Base-by-base conservation (phyloP, 1,139 yeast species). In the Nakaseomyces bracarensis region DNA sequence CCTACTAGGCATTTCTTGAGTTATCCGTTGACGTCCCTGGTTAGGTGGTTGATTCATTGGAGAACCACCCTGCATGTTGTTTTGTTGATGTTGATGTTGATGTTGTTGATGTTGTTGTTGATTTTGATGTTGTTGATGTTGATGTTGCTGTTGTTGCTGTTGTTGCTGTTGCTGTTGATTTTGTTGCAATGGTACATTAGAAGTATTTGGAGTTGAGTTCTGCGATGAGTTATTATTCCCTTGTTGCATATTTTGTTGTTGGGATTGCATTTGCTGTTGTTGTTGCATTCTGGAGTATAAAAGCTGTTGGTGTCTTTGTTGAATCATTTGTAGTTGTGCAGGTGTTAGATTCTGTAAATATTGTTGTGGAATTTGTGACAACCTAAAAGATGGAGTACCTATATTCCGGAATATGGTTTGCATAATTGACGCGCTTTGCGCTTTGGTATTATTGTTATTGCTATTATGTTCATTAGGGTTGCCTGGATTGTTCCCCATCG, bases 261-360 rank as follows among this genome's bases (percentile, higher is more conserved):
- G 57, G 33, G 50, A 58, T 14, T 49, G 55, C 11, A 39, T 40
- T 13, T 30, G 34, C 7, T 51, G 53, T 15, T 49, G 52, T 37
- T 50, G 59, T 41, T 54, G 63, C 13, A 51, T 49, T 22, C 60
- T 49, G 36, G 48, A 52, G 47, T 54, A 44, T 25, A 58, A 41
- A 19, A 57, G 28, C 41, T 56, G 63, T 36, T 58, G 63, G 40
- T 61, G 66, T 36, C 58, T 56, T 35, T 62, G 66, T 39, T 62
- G 63, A 11, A 63, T 58, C 53, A 62, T 56, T 42, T 64, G 67
- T 29, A 62, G 44, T 38, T 66, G 69, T 16, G 54, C 54, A 25
- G 58, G 62, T 1, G 58, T 54, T 29, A 61, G 42, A 35, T 56
- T 57, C 44, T 59, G 63, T 15, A 58, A 43, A 22, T 60, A 51